phyloP scores from a whole-genome alignment of 2,329 filamentous ascomycete genomes.

The Bipolaris gigantea region DNA sequence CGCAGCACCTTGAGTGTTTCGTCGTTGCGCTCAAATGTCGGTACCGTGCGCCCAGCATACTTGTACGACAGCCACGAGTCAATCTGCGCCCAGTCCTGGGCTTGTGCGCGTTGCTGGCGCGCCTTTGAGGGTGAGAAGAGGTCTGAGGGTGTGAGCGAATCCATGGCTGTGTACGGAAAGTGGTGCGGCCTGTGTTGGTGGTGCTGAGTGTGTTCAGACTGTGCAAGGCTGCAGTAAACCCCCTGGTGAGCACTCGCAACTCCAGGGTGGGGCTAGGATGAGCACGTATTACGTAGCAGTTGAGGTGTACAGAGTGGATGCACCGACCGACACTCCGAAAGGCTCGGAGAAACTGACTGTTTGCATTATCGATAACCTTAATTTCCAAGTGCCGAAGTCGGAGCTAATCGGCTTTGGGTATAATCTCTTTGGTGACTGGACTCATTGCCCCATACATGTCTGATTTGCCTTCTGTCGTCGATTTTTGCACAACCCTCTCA shows the following conservation, averaged over 20 bases:
- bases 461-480: conserved; percentile 4
- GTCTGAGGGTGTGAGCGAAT: conserved; percentile 46
- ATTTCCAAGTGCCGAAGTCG: conserved; percentile 40
- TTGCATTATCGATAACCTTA: conserved; percentile 41
- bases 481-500: background rate
- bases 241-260: conserved; percentile 1
- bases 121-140: conserved; percentile 65
- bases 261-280: conserved; percentile 5
- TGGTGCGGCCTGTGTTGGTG: background rate
- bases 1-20: conserved; percentile 78
- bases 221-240: conserved; percentile 1
- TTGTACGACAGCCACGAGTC: conserved; percentile 74
- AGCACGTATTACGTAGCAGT: background rate
- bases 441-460: conserved; percentile 14
- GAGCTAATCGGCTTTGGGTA: conserved; percentile 24
- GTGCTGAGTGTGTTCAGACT: background rate
- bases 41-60: conserved; percentile 68
- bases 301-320: conserved; percentile 4
- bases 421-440: conserved; percentile 16
- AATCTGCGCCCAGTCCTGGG: conserved; percentile 89
- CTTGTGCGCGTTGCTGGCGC: conserved; percentile 75
- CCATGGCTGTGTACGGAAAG: conserved; percentile 26
- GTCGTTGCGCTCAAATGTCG: conserved; percentile 81
- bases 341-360: conserved; percentile 8
- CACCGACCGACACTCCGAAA: conserved; percentile 6